Evolutionary conservation across 352 stramenopile species (phyloP), one percentile per base, ranked within the genome.

Genomic region (Globisporangium polare): DNA sequence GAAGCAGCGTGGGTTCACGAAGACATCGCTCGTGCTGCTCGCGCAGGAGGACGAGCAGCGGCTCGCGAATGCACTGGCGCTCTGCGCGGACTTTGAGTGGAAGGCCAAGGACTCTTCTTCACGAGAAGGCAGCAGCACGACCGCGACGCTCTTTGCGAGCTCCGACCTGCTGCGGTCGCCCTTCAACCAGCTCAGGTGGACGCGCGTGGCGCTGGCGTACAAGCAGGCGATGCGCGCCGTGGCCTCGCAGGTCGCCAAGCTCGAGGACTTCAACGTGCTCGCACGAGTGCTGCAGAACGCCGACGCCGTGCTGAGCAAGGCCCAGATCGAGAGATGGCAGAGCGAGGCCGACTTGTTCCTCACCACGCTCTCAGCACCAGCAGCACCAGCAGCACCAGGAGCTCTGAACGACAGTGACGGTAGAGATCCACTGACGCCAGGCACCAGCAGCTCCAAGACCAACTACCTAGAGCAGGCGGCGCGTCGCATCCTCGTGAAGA

Each of bases 191-290:
- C 70, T 88, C 58, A 71, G 74, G 17, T 92, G 82, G 82, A 57
- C 69, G 27, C 43, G 57, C 9, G 58, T 92, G 41, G 74, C 62
- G 0, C 73, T 72, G 22, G 82, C 78, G 5, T 92, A 90, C 69
- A 73, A 74, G 24, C 56, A 77, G 9, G 70, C 58, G 24, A 51
- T 88, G 52, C 64, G 64, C 39, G 73, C 61, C 3, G 57, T 86
- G 8, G 67, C 66, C 5, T 75, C 83, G 31, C 73, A 83, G n/a
- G 64, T 67, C 31, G 77, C 82, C 20, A 80, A 79, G 61, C 70
- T 92, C 31, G 80, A 92, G 20, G 73, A 76, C 58, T 92, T 73
- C 65, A 92, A 92, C 41, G 53, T 71, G 0, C 59, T 90, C 4
- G 80, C 73, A 17, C 67, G 60, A 0, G 67, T 81, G 13, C 51